These are phyloP conservation scores for Limnanthes douglasii DNA, from an alignment of 345 rosid genomes.

Conservation along the genomic window DNA sequence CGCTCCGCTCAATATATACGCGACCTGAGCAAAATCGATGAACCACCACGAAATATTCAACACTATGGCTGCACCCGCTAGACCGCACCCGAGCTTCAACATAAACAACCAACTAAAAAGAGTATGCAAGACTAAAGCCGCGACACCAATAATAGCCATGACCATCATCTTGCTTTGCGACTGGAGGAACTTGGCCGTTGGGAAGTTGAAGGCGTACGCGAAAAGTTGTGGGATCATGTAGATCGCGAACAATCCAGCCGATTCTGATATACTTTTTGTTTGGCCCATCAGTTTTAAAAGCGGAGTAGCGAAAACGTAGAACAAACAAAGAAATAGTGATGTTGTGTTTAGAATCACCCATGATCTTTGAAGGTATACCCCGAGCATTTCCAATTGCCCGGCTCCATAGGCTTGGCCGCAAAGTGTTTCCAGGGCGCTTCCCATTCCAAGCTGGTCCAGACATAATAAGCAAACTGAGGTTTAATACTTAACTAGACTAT, in stretches of 20 bases:
- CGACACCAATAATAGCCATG: slow-evolving; percentile 46
- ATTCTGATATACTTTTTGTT: slow-evolving; percentile 29
- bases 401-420: slow-evolving; percentile 80
- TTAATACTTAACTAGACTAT: no score
- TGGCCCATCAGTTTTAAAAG: slow-evolving; percentile 43
- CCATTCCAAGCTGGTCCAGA: slow-evolving; percentile 55
- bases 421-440: slow-evolving; percentile 71
- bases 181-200: slow-evolving; percentile 60
- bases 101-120: slow-evolving; percentile 54
- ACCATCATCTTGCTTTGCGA: slow-evolving; percentile 65
- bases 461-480: no score
- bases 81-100: slow-evolving; percentile 43
- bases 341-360: slow-evolving; percentile 47
- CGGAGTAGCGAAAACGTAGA: slow-evolving; percentile 33
- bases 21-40: slow-evolving; percentile 26
- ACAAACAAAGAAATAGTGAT: slow-evolving; percentile 20
- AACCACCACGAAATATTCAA: slow-evolving; percentile 54
- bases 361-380: slow-evolving; percentile 62
- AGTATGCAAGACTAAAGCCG: slow-evolving; percentile 28
- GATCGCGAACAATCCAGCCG: slow-evolving; percentile 35
- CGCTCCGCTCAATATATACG: slow-evolving; percentile 35
- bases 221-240: slow-evolving; percentile 81
- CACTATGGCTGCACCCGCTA: slow-evolving; percentile 48
- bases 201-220: slow-evolving; percentile 53
- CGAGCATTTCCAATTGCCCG: slow-evolving; percentile 54